Conservation (phyloP, 2,329 filamentous ascomycete genomes). For the Amesomyces nigricolor region DNA sequence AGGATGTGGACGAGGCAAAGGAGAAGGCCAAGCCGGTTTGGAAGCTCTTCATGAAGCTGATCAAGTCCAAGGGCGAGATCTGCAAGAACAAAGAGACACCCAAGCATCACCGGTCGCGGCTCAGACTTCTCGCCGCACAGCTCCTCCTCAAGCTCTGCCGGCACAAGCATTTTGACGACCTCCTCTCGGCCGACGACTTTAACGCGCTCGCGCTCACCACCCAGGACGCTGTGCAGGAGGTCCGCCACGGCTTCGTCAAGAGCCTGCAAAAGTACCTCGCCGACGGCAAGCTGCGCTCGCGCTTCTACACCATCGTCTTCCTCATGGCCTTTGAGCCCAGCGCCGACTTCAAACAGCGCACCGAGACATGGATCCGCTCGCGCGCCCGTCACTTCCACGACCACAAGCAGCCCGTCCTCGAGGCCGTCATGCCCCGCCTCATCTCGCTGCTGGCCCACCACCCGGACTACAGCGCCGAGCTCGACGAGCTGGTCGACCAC, state of each 20-base stretch:
- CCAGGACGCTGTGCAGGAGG: constrained; percentile 68
- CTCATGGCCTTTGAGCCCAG: constrained; percentile 86
- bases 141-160: constrained; percentile 79
- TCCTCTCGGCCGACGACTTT: constrained; percentile 69
- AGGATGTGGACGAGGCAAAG: constrained; percentile 48
- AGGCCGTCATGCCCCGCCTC: constrained; percentile 74
- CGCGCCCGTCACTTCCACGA: constrained; percentile 61
- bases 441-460: constrained; percentile 89
- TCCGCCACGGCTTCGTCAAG: constrained; percentile 72
- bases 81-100: constrained; percentile 72
- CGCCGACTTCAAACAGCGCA: constrained; percentile 63
- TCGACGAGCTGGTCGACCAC: constrained; percentile 71
- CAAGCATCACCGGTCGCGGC: constrained; percentile 67
- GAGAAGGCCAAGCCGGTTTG: constrained; percentile 64
- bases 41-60: constrained; percentile 69
- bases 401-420: constrained; percentile 61
- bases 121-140: constrained; percentile 76
- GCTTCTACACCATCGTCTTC: constrained; percentile 89
- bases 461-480: constrained; percentile 69
- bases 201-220: constrained; percentile 74
- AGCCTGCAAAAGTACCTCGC: constrained; percentile 89
- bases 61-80: constrained; percentile 72
- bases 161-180: constrained; percentile 66
- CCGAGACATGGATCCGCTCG: constrained; percentile 84
- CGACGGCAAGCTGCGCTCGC: constrained; percentile 59